Base-by-base conservation (phyloP, 163 green algal species). In the Chlorella variabilis region DNA sequence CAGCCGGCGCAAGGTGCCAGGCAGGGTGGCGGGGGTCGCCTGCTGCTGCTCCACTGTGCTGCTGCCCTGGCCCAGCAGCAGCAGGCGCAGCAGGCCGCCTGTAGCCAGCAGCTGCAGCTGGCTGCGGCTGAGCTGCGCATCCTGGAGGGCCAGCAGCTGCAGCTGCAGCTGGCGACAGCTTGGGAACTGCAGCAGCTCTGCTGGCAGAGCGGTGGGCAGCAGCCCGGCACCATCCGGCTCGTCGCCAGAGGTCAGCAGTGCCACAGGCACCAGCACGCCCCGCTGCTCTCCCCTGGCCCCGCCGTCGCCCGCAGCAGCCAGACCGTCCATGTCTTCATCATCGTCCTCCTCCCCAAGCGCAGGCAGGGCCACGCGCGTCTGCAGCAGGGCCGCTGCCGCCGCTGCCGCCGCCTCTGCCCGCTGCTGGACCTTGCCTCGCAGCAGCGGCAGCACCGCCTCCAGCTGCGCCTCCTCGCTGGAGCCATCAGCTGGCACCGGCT, bases 111-210 rank as follows among this genome's bases (percentile, higher is more conserved):
- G 49, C 8, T 61, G 49, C 68, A 83, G 77, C 66, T 83, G 77
- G 18, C 8, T 33, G 51, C 25, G 29, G 29, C 36, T 23, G 11
- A 83, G 77, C 15, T 13, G 34, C 3, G 36, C 45, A 18, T 78
- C 51, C 49, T 75, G 73, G 56, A 85, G 66, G 27, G 82, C 70
- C 48, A 88, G 48, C 58, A 89, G 62, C 51, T 75, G 48, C 74
- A 81, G 56, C 83, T 89, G 85, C 36, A 88, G 59, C 2, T 27
- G 29, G 39, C 81, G 76, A 15, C 80, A 75, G 17, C 59, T 66
- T 6, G 71, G 48, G 36, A 81, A 77, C 27, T 63, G 48, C 86
- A 90, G 76, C 4, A 89, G 82, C 31, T 75, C 68, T 4, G 75
- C 59, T 20, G 78, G 83, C 80, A 89, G 65, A n/a, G 83, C 34